Conservation (phyloP, 148 eudicot genomes). For the Rhododendron vialii region DNA sequence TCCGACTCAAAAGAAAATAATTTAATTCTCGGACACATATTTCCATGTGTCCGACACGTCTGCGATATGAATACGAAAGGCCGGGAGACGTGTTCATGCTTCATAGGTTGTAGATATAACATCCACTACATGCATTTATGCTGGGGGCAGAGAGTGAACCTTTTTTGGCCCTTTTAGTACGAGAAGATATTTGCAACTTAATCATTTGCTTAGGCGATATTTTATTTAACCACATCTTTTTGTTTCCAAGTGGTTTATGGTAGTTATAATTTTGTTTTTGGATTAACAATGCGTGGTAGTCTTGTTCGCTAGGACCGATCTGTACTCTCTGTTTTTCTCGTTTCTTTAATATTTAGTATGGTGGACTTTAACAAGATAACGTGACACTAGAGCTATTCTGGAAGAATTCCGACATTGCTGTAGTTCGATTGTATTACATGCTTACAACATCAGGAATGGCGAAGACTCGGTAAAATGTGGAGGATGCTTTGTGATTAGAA, state of each 20-base stretch:
- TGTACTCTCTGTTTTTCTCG: background rate
- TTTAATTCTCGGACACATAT: background rate
- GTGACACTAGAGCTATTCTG: background rate
- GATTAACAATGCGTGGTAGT: background rate
- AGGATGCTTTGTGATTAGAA: background rate
- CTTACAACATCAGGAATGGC: background rate
- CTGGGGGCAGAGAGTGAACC: background rate
- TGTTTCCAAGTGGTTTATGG: background rate
- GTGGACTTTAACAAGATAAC: background rate
- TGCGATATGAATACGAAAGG: background rate
- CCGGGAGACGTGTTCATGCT: background rate
- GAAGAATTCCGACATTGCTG: background rate
- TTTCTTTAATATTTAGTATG: background rate
- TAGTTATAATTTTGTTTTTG: background rate
- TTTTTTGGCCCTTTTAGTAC: background rate
- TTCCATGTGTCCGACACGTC: background rate
- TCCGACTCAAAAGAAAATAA: background rate
- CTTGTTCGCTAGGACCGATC: background rate
- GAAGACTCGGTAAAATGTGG: background rate
- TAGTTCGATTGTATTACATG: background rate
- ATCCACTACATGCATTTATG: background rate
- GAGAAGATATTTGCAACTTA: background rate
- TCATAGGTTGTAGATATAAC: background rate
- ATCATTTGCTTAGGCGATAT: background rate
- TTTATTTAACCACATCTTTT: background rate